Conservation (phyloP, 768 basidiomycete species). For the Tremella mesenterica region DNA sequence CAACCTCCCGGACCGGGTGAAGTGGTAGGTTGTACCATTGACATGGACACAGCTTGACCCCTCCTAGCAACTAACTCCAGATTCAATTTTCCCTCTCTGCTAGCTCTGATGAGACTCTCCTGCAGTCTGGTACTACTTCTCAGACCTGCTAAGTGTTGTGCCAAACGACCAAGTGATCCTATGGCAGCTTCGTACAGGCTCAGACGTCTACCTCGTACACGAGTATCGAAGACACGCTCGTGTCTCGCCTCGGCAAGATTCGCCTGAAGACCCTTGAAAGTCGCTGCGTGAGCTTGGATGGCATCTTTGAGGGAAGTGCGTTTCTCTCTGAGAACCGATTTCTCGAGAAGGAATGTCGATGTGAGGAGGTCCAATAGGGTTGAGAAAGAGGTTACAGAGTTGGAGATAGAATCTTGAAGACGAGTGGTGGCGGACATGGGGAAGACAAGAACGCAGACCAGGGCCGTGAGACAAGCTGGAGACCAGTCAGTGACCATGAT, state of each 20-base stretch:
- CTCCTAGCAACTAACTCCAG: constrained; percentile 9
- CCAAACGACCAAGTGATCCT: constrained; percentile 74
- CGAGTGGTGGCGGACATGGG: constrained; percentile 76
- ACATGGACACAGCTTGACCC: neutral
- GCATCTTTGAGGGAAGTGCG: constrained; percentile 56
- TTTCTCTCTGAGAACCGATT: constrained; percentile 33
- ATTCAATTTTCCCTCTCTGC: constrained; percentile 22
- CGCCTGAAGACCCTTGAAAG: constrained; percentile 81
- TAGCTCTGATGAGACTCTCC: constrained; percentile 64
- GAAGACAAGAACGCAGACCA: constrained; percentile 73
- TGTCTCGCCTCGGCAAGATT: constrained; percentile 77
- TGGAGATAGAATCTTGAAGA: constrained; percentile 65
- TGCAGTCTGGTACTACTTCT: constrained; percentile 75
- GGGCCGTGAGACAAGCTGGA: constrained; percentile 60
- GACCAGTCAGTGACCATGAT: neutral
- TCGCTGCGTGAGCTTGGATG: constrained; percentile 72
- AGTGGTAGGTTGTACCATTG: neutral
- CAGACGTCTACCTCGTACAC: constrained; percentile 46
- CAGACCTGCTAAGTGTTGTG: constrained; percentile 86
- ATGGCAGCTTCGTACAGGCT: constrained; percentile 78
- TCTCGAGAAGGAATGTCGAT: constrained; percentile 69
- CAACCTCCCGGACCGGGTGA: neutral
- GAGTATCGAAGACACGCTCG: constrained; percentile 56
- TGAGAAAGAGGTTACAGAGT: constrained; percentile 76
- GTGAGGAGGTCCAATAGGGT: constrained; percentile 77